Base-by-base conservation (phyloP, 2,329 filamentous ascomycete genomes). In the Fonsecaea monophora region DNA sequence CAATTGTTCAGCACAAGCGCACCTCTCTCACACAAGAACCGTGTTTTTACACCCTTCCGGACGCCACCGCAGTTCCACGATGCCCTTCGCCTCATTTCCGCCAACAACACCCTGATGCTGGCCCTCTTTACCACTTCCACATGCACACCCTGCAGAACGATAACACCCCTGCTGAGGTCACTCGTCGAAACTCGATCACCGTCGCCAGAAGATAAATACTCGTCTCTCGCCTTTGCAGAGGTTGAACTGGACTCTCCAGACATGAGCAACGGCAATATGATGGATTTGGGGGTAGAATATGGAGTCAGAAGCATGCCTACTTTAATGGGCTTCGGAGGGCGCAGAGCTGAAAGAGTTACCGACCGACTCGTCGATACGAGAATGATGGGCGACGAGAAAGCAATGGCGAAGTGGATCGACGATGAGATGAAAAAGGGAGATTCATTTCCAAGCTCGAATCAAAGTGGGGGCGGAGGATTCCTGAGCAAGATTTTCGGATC, bases 201-300 rank as follows among this genome's bases (percentile, higher is more conserved):
- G 6, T 60, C 59, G 8, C 60, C 65, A 1, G 62, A 55, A 21
- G 71, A 73, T 18, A 66, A 60, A 25, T 73, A 64, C 55, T 65
- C 68, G 7, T 48, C 42, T 2, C 65, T 73, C n/a, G 69, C 70
- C 0, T 69, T 73, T 48, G 71, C 71, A 18, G 71, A 73, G 53
- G 53, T 73, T 9, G 68, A 72, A 53, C 64, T 73, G 13, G 71
- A 73, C 57, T 68, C 65, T 32, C 68, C 71, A 18, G 71, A 72
- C 62, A 84, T n/a, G n/a, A 68, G 66, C 40, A 66, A 70, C 60
- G 71, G 70, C 38, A 68, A 57, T n/a, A 72, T 73, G 70, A 67
- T 70, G 54, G 69, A 72, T 55, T 32, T 72, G 38, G 71, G 70
- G 1, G 68, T 73, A 34, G 69, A 72, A 61, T 73, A 68, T 25